A percentile compares a stretch with the other conserved stretches of the same genome.
Conservation (phyloP, 2,329 filamentous ascomycete genomes). For the Chaetomiaceae sp. region DNA sequence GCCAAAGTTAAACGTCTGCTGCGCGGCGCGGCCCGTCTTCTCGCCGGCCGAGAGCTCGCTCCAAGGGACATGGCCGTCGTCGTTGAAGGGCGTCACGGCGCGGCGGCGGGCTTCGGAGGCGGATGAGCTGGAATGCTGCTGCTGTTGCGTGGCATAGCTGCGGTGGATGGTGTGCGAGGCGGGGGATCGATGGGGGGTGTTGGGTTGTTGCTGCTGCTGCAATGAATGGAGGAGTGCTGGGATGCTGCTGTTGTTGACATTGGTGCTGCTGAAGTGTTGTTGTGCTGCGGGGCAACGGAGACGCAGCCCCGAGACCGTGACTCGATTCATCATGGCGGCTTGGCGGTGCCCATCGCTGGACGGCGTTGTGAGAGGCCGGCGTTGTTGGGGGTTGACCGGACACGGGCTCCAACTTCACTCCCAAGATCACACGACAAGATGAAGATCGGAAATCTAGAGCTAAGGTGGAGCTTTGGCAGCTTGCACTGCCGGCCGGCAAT, state of each 20-base stretch:
- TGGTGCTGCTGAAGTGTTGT: too few relatives aligned
- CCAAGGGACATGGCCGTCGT: constrained; percentile 81
- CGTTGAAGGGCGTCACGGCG: constrained; percentile 77
- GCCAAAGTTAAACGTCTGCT: constrained; percentile 85
- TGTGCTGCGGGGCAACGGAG: constrained; percentile 6
- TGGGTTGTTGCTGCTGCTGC: too few relatives aligned
- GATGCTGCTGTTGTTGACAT: too few relatives aligned
- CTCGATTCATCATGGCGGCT: constrained; percentile 44
- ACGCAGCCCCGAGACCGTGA: constrained; percentile 18
- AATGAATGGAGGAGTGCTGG: too few relatives aligned
- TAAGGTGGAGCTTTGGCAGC: background rate
- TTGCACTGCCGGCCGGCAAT: constrained; percentile 15
- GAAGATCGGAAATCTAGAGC: background rate
- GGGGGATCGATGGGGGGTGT: too few relatives aligned
- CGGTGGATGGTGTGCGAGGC: too few relatives aligned
- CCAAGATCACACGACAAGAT: background rate
- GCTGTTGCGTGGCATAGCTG: constrained; percentile 58
- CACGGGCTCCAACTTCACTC: background rate
- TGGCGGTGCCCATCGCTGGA: constrained; percentile 32
- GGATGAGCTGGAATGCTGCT: constrained; percentile 13
- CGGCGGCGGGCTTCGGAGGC: constrained; percentile 50
- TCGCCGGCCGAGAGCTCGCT: constrained; percentile 67
- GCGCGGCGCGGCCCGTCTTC: constrained; percentile 78
- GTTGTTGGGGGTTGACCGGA: background rate
- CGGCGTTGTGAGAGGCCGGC: constrained; percentile 2